Evolutionary conservation across 1,284 basidiomycete species (phyloP).

Genomic region (Tilletia setariae): DNA sequence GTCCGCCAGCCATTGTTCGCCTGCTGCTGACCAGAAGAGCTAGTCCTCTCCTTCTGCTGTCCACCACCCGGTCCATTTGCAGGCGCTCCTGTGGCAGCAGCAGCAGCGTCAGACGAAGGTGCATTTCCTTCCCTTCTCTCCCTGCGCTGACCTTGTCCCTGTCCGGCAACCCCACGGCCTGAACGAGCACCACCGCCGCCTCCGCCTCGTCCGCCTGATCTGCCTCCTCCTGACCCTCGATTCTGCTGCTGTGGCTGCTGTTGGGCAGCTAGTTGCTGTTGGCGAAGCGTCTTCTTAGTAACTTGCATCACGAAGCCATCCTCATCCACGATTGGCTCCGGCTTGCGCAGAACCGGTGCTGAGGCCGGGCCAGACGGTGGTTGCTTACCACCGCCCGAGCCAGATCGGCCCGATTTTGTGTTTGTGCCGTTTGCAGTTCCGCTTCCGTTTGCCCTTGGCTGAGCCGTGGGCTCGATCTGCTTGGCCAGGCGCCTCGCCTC

Average conservation of each 20-base stretch:
- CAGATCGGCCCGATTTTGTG: too few relatives aligned
- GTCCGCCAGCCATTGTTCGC: too few relatives aligned
- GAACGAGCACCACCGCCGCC: slow-evolving; percentile 14
- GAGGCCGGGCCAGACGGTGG: background rate
- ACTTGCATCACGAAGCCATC: slow-evolving; percentile 36
- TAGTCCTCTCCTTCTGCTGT: background rate
- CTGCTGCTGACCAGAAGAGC: too few relatives aligned
- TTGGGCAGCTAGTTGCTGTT: slow-evolving; percentile 27
- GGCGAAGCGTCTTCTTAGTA: slow-evolving; percentile 31
- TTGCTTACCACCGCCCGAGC: background rate
- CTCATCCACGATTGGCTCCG: slow-evolving; percentile 30
- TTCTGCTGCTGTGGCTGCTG: slow-evolving; percentile 26
- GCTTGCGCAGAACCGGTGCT: slow-evolving; percentile 2
- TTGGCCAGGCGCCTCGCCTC: background rate
- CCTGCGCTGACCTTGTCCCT: slow-evolving; percentile 5
- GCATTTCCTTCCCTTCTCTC: background rate
- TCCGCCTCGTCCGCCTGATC: slow-evolving; percentile 19
- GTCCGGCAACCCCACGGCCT: background rate
- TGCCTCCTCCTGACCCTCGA: slow-evolving; percentile 11
- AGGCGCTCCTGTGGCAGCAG: background rate
- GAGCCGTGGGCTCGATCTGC: background rate
- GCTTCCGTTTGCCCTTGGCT: too few relatives aligned
- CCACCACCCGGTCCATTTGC: background rate
- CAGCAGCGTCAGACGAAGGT: background rate
- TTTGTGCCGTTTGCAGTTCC: too few relatives aligned